Percentiles rank a stretch among this genome's conserved stretches.
Conservation (phyloP, 2,329 filamentous ascomycete species). For the Pezicula rhizophila region DNA sequence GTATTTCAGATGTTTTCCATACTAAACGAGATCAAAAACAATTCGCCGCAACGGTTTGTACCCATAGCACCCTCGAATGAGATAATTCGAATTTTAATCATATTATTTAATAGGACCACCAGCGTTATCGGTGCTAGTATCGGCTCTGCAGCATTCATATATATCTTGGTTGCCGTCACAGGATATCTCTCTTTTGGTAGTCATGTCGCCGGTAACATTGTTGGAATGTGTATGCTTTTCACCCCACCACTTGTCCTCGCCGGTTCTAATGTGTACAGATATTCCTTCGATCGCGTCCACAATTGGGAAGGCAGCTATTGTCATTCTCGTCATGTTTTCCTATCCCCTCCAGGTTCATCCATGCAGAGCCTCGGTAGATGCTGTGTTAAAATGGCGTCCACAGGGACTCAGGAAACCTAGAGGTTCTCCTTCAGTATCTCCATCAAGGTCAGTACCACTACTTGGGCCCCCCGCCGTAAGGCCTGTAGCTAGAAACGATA, state of each 20-base stretch:
- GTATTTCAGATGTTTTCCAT: conserved; percentile 90
- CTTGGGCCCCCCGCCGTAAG: conserved; percentile 39
- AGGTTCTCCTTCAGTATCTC: conserved; percentile 28
- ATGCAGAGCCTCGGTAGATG: conserved; percentile 89
- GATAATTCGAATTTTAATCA: background rate
- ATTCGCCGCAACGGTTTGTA: conserved; percentile 54
- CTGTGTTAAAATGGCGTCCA: conserved; percentile 88
- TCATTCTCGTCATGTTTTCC: conserved; percentile 92
- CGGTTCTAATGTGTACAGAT: conserved; percentile 36
- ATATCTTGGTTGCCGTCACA: conserved; percentile 87
- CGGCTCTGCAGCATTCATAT: conserved; percentile 79
- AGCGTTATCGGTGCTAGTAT: conserved; percentile 78
- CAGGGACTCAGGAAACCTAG: conserved; percentile 31
- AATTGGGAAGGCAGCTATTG: conserved; percentile 90
- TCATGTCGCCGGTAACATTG: conserved; percentile 84
- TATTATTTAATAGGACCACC: conserved; percentile 50
- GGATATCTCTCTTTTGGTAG: conserved; percentile 95
- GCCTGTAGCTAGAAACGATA: conserved; percentile 45
- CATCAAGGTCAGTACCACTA: conserved; percentile 33
- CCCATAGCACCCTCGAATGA: background rate
- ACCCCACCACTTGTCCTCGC: background rate
- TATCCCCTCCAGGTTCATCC: conserved; percentile 94
- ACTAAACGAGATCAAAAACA: conserved; percentile 86
- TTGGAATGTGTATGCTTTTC: conserved; percentile 72
- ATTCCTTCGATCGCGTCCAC: conserved; percentile 74